Percentiles rank a stretch among this genome's conserved stretches.
Evolutionary conservation across 805 yeast genomes (phyloP).

Genomic region (Nakazawaea peltata): DNA sequence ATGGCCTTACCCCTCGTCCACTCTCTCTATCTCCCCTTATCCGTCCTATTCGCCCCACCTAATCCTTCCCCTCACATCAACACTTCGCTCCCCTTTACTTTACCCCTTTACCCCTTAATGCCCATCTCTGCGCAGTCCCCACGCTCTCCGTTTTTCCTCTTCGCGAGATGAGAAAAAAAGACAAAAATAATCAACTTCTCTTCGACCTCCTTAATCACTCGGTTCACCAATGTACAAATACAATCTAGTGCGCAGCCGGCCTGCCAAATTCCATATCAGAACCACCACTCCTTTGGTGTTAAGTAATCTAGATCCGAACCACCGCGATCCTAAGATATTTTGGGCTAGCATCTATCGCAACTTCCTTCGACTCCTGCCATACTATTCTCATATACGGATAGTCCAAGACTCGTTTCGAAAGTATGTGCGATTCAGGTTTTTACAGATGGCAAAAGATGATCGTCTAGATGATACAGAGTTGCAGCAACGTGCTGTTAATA

Average conservation of each 20-base stretch:
- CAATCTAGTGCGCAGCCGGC: background rate
- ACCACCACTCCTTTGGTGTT: background rate
- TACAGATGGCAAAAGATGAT: background rate
- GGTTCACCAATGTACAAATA: background rate
- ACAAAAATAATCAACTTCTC: too few species aligned
- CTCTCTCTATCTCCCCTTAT: too few species aligned
- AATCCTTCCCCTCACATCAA: too few species aligned
- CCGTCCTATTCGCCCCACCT: too few species aligned
- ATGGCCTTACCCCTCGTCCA: too few species aligned
- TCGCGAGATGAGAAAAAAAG: too few species aligned
- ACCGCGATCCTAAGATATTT: background rate
- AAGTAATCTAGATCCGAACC: too few species aligned
- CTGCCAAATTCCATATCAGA: background rate
- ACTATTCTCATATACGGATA: background rate
- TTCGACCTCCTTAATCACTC: too few species aligned
- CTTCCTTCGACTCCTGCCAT: conserved; percentile 1
- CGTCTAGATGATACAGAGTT: background rate
- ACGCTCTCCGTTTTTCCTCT: too few species aligned
- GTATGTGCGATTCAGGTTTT: conserved; percentile 1
- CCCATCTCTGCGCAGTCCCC: too few species aligned
- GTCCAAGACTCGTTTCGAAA: background rate
- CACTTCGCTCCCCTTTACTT: too few species aligned
- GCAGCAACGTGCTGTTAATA: background rate
- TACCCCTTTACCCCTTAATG: too few species aligned
- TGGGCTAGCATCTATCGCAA: conserved; percentile 1